phyloP scores from a whole-genome alignment of 345 rosid genomes.

The Euphorbia pulcherrima region DNA sequence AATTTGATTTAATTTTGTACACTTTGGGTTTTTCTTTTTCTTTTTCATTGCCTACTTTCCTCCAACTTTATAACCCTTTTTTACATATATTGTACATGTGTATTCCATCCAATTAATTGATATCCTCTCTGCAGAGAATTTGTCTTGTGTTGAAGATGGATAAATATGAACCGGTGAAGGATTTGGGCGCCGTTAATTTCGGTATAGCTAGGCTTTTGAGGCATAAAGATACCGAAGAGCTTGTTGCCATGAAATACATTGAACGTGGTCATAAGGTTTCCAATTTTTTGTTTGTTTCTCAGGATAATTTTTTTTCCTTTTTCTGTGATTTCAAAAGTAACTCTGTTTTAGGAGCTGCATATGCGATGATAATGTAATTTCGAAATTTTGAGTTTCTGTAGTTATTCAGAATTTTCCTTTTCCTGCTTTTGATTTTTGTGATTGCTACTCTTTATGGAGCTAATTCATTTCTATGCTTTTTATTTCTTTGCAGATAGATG shows the following conservation, averaged over 20 bases:
- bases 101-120: not conserved
- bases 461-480: not conserved
- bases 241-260: conserved; percentile 92
- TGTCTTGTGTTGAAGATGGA: conserved; percentile 37
- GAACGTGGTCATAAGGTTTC: conserved; percentile 80
- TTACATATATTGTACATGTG: not conserved
- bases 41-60: not conserved
- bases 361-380: not conserved
- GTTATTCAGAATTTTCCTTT: not conserved
- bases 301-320: not conserved
- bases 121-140: not conserved
- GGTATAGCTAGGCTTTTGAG: conserved; percentile 80
- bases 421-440: no score
- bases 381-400: no score
- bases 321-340: not conserved
- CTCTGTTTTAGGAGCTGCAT: no score
- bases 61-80: not conserved
- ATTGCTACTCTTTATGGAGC: not conserved
- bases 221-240: conserved; percentile 74
- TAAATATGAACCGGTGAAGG: conserved; percentile 69
- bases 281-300: not conserved
- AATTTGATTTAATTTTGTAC: no score
- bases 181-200: conserved; percentile 84
- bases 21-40: not conserved
- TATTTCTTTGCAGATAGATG: conserved; percentile 58